Percentiles rank a stretch among this genome's conserved stretches.
phyloP scores from a whole-genome alignment of 2,329 filamentous ascomycete genomes.

The Fusarium setosum region DNA sequence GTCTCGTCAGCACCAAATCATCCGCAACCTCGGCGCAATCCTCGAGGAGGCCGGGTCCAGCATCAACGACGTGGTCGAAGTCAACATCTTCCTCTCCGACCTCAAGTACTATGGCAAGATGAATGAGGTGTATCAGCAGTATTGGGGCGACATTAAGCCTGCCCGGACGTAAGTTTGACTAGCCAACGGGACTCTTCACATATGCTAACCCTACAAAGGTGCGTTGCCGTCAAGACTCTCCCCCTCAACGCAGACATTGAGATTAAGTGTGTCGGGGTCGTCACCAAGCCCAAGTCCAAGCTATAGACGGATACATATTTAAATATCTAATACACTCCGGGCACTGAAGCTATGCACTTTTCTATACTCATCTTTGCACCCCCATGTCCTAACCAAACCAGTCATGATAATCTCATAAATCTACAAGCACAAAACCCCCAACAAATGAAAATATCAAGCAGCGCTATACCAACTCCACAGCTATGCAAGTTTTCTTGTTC shows the following conservation, averaged over 20 bases:
- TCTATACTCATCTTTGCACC: not conserved
- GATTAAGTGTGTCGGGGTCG: constrained; percentile 43
- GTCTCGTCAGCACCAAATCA: constrained; percentile 62
- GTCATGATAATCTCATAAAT: not conserved
- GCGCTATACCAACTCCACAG: not conserved
- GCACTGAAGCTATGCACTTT: not conserved
- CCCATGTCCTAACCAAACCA: not conserved
- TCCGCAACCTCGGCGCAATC: constrained; percentile 76
- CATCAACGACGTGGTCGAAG: constrained; percentile 75
- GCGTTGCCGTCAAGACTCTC: constrained; percentile 46
- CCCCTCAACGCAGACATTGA: constrained; percentile 45
- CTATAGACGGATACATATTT: constrained; percentile 5
- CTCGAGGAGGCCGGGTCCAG: constrained; percentile 74
- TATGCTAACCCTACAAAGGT: constrained; percentile 32
- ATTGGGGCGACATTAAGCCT: constrained; percentile 65
- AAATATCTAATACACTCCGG: not conserved
- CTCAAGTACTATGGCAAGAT: constrained; percentile 80
- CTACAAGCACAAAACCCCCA: not conserved
- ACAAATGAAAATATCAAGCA: not conserved
- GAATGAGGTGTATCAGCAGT: constrained; percentile 78
- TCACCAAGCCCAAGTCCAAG: constrained; percentile 35
- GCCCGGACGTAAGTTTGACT: constrained; percentile 46
- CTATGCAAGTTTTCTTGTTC: not conserved
- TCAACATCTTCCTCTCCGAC: constrained; percentile 76
- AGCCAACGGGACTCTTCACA: rapidly evolving